Evolutionary conservation across 1,284 basidiomycete genomes (phyloP).

Genomic region (Pisolithus thermaeus): DNA sequence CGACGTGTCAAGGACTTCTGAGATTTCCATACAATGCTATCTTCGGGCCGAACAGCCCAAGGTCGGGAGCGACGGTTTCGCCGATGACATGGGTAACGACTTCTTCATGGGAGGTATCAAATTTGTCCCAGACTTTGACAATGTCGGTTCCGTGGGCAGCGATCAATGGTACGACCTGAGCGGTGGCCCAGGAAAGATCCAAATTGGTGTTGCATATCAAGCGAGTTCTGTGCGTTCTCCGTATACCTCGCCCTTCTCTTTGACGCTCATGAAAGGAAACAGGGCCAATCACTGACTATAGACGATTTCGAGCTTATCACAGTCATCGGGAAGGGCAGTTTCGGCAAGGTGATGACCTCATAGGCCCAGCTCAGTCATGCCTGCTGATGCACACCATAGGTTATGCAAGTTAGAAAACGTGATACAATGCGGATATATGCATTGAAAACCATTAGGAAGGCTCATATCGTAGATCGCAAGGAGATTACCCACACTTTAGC

Average conservation of each 20-base stretch:
- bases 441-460: slow-evolving; percentile 95
- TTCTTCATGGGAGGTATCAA: slow-evolving; percentile 91
- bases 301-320: slow-evolving; percentile 96
- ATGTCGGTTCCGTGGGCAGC: slow-evolving; percentile 45
- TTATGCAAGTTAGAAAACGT: slow-evolving; percentile 96
- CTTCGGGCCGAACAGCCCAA: slow-evolving; percentile 80
- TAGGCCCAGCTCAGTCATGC: background rate
- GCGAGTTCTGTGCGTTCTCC: slow-evolving; percentile 54
- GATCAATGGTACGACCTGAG: slow-evolving; percentile 74
- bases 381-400: slow-evolving; percentile 37
- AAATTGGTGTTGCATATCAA: slow-evolving; percentile 88
- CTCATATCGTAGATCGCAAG: slow-evolving; percentile 89
- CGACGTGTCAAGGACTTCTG: slow-evolving; percentile 81
- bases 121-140: slow-evolving; percentile 89
- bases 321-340: slow-evolving; percentile 96
- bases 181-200: slow-evolving; percentile 82
- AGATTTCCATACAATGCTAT: slow-evolving; percentile 87
- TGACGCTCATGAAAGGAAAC: slow-evolving; percentile 2
- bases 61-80: slow-evolving; percentile 58
- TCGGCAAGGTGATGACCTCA: slow-evolving; percentile 72
- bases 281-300: slow-evolving; percentile 73
- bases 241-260: background rate
- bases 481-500: slow-evolving; percentile 98
- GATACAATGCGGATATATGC: slow-evolving; percentile 97
- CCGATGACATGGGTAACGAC: slow-evolving; percentile 92